These are phyloP conservation scores for Pichia rugopelliculosa DNA, from an alignment of 805 yeast genomes.

Conservation along the genomic window DNA sequence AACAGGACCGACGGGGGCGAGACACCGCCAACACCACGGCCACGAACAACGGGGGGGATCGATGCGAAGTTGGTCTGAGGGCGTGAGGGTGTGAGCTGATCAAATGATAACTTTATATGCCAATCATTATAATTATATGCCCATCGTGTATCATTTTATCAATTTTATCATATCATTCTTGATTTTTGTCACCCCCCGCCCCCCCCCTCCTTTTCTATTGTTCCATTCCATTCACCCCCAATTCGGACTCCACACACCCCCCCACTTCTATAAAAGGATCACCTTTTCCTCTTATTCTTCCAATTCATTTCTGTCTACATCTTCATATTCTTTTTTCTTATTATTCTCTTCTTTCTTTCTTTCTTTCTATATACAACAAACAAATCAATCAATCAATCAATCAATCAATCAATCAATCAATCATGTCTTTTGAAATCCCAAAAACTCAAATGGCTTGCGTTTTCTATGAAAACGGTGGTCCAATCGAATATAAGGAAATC, in stretches of 20 bases:
- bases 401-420: too few species aligned
- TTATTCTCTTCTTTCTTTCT: slow-evolving; percentile 53
- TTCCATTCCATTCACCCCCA: neutral
- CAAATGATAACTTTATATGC: too few species aligned
- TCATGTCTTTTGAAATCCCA: slow-evolving; percentile 43
- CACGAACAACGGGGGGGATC: neutral
- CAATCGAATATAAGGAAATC: slow-evolving; percentile 54
- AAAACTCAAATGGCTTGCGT: slow-evolving; percentile 58
- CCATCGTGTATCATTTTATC: too few species aligned
- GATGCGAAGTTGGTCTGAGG: too few species aligned
- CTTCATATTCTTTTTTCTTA: slow-evolving; percentile 64
- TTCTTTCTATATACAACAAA: neutral
- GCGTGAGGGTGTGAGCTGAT: neutral
- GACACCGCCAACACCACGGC: too few species aligned
- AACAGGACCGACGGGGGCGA: too few species aligned
- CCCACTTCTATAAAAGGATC: neutral
- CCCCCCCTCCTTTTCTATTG: too few species aligned
- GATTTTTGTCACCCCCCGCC: too few species aligned
- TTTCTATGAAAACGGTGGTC: slow-evolving; percentile 56
- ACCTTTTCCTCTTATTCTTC: too few species aligned
- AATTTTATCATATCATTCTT: too few species aligned
- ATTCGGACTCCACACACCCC: neutral
- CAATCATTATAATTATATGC: too few species aligned
- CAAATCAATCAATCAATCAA: too few species aligned
- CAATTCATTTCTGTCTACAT: neutral